These are phyloP conservation scores for Penicillium concentricum DNA, from an alignment of 2,329 filamentous ascomycete genomes.

Conservation along the genomic window DNA sequence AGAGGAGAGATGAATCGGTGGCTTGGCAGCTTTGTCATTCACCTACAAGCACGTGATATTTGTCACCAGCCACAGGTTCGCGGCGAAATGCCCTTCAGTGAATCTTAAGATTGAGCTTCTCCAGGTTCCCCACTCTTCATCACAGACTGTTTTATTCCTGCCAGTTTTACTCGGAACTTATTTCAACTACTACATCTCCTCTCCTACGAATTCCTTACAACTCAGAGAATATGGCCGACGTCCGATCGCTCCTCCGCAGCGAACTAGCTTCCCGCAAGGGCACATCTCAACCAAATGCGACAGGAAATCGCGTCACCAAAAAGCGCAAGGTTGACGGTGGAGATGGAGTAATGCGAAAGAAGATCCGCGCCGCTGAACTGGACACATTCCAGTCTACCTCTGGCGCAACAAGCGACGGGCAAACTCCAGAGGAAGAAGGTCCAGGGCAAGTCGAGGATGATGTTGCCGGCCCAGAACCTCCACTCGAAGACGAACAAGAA, in stretches of 20 bases:
- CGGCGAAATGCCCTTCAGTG: constrained; percentile 8
- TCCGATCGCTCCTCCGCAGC: constrained; percentile 74
- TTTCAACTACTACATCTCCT: not conserved
- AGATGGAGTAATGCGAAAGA: constrained; percentile 45
- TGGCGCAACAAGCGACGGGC: constrained; percentile 26
- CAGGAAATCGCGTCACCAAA: constrained; percentile 43
- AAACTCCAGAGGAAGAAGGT: constrained; percentile 28
- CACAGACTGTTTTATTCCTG: constrained; percentile 20
- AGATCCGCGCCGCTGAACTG: constrained; percentile 38
- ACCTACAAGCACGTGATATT: constrained; percentile 1
- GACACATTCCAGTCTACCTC: constrained; percentile 35
- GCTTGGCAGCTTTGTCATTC: constrained; percentile 8
- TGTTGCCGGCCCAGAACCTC: constrained; percentile 23
- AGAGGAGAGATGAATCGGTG: constrained; percentile 1
- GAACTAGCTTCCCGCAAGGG: constrained; percentile 73
- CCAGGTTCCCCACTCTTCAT: constrained; percentile 25
- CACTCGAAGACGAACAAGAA: constrained; percentile 17
- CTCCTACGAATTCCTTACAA: not conserved
- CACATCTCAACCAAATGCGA: constrained; percentile 53
- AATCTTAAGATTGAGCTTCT: constrained; percentile 20
- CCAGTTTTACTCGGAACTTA: constrained; percentile 8
- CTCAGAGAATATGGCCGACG: constrained; percentile 64
- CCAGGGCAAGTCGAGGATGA: constrained; percentile 29
- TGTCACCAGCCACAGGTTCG: constrained; percentile 11
- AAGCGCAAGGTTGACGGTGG: constrained; percentile 55